phyloP scores from a whole-genome alignment of 352 stramenopile genomes.

The Pythium brachiatum region DNA sequence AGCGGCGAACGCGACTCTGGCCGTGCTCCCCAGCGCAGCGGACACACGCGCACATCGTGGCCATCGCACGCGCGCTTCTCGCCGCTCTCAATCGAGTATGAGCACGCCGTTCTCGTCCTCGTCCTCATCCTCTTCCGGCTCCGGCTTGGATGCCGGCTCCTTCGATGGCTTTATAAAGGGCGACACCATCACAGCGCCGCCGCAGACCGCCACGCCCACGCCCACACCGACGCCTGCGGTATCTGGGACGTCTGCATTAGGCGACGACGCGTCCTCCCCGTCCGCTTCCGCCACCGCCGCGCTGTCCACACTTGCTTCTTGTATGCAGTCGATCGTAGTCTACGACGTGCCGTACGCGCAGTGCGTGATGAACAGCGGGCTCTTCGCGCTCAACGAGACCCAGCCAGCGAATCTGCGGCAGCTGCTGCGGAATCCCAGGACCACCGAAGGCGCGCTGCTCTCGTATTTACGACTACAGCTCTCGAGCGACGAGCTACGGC shows the following conservation, averaged over 20 bases:
- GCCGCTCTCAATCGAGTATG: not conserved
- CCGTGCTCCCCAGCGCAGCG: no score
- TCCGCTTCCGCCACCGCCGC: constrained; percentile 21
- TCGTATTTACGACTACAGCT: constrained; percentile 17
- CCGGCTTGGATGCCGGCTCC: not conserved
- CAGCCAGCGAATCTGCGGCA: constrained; percentile 9
- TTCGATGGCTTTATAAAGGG: not conserved
- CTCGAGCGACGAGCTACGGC: constrained; percentile 7
- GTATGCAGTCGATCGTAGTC: constrained; percentile 23
- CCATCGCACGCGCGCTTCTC: not conserved
- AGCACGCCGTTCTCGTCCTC: not conserved
- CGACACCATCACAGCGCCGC: not conserved
- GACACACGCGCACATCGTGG: not conserved
- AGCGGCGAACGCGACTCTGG: no score
- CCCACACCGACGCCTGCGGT: not conserved
- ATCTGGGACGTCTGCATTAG: not conserved
- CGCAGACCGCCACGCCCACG: constrained; percentile 7
- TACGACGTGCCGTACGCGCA: constrained; percentile 30
- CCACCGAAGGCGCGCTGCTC: constrained; percentile 16
- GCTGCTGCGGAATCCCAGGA: constrained; percentile 11
- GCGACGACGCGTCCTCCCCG: constrained; percentile 22
- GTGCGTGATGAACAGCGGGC: constrained; percentile 38
- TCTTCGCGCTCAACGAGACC: constrained; percentile 27
- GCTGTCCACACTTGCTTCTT: constrained; percentile 25
- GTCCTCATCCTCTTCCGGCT: not conserved